Evolutionary conservation across 768 basidiomycete species (phyloP).

Genomic region (Boletus eberwhitei): DNA sequence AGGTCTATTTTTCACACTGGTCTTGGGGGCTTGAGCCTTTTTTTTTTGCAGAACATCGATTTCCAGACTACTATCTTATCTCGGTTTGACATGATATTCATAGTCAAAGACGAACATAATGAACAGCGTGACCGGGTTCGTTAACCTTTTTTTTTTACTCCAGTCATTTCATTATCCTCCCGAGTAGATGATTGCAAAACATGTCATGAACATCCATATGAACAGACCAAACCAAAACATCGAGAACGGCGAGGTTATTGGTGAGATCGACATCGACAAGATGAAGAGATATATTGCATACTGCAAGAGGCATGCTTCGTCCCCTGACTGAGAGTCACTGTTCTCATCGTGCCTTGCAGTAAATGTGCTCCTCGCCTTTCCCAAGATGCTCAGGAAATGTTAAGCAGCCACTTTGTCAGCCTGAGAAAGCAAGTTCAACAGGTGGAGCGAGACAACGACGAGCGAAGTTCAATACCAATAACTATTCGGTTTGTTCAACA

Average conservation of each 20-base stretch:
- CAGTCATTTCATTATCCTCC: not conserved
- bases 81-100: conserved; percentile 99
- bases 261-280: conserved; percentile 94
- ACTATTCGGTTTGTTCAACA: conserved; percentile 77
- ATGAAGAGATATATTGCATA: conserved; percentile 98
- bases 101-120: conserved; percentile 97
- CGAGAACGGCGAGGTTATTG: conserved; percentile 64
- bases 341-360: conserved; percentile 38
- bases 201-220: conserved; percentile 99
- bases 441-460: conserved; percentile 95
- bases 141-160: conserved; percentile 3
- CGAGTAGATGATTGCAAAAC: conserved; percentile 86
- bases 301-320: conserved; percentile 74
- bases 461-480: conserved; percentile 96
- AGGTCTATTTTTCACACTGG: conserved; percentile 5
- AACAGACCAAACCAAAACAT: conserved; percentile 69
- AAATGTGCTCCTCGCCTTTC: conserved; percentile 97
- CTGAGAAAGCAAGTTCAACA: conserved; percentile 92
- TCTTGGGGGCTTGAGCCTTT: not conserved
- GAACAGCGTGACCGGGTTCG: conserved; percentile 85
- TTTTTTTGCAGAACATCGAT: conserved; percentile 69
- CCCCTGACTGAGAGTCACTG: not conserved
- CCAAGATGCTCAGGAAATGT: conserved; percentile 91
- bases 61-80: conserved; percentile 98
- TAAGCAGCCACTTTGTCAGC: conserved; percentile 92